Conservation (phyloP, 129 eudicot species). For the Arctium lappa region DNA sequence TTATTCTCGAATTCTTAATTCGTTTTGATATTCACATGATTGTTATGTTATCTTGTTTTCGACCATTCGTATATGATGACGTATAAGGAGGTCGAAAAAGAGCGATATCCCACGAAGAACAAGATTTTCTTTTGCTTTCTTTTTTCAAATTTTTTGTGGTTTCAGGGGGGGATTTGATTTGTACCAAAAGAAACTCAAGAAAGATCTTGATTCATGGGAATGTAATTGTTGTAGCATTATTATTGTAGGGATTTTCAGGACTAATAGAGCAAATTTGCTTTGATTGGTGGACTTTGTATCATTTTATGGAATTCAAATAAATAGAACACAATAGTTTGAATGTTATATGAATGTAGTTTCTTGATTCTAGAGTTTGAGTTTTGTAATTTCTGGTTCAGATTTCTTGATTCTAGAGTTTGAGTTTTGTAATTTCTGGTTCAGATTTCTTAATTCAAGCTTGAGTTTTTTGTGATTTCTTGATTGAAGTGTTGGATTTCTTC, state of each 20-base stretch:
- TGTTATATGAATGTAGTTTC: neutral
- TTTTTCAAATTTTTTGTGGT: constrained; percentile 20
- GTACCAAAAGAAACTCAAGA: constrained; percentile 34
- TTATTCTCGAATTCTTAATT: constrained; percentile 43
- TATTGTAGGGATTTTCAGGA: constrained; percentile 35
- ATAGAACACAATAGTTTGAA: constrained; percentile 33
- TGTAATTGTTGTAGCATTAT: constrained; percentile 55
- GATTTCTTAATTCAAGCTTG: neutral
- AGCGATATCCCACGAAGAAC: constrained; percentile 34
- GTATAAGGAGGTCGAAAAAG: constrained; percentile 27
- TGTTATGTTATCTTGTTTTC: constrained; percentile 47
- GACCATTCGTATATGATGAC: constrained; percentile 27
- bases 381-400: neutral
- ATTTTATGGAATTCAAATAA: constrained; percentile 36
- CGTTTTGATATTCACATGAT: constrained; percentile 44
- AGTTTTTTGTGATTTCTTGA: neutral
- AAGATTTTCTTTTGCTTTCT: constrained; percentile 22
- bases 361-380: neutral
- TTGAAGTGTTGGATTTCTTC: neutral
- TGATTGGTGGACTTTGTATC: constrained; percentile 43
- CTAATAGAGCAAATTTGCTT: constrained; percentile 36
- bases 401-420: neutral
- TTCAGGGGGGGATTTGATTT: constrained; percentile 30
- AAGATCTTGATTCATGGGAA: constrained; percentile 25
- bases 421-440: neutral